phyloP scores from a whole-genome alignment of 495 filamentous ascomycete species.

The Corynascus novoguineensis region DNA sequence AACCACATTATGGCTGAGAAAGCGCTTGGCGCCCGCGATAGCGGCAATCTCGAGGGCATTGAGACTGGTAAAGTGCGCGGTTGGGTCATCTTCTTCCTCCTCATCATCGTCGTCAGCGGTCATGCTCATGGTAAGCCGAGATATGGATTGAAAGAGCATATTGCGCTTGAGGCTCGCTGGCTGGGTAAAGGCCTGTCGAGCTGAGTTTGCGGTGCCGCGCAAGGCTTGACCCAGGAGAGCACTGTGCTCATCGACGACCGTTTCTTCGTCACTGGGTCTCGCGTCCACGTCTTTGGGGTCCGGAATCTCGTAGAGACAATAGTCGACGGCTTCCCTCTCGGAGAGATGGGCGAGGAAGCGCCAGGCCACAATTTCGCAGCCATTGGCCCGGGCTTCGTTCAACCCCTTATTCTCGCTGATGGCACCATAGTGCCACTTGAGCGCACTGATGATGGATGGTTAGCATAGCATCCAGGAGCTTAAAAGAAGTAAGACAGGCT shows the following conservation, averaged over 20 bases:
- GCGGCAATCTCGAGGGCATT: slow-evolving; percentile 89
- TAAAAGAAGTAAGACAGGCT: not conserved
- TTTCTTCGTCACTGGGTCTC: slow-evolving; percentile 28
- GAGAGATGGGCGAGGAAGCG: slow-evolving; percentile 74
- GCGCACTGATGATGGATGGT: slow-evolving; percentile 53
- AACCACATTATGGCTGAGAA: slow-evolving; percentile 77
- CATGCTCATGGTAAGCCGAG: slow-evolving; percentile 43
- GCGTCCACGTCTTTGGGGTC: slow-evolving; percentile 24
- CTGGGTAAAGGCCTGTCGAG: slow-evolving; percentile 13
- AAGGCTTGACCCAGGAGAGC: slow-evolving; percentile 31
- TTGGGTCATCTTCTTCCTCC: slow-evolving; percentile 50
- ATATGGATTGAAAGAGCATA: slow-evolving; percentile 41
- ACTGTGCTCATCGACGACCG: slow-evolving; percentile 36
- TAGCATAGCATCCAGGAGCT: not conserved
- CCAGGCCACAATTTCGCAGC: slow-evolving; percentile 91
- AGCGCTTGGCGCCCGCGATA: slow-evolving; percentile 83
- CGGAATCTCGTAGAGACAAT: slow-evolving; percentile 74
- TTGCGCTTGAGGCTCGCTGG: slow-evolving; percentile 26
- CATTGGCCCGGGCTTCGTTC: slow-evolving; percentile 70
- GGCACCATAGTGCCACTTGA: slow-evolving; percentile 72
- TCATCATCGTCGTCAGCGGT: slow-evolving; percentile 34
- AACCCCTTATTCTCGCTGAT: slow-evolving; percentile 63
- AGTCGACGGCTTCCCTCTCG: slow-evolving; percentile 75
- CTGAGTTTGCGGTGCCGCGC: slow-evolving; percentile 17
- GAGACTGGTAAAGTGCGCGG: slow-evolving; percentile 64